phyloP scores from a whole-genome alignment of 768 basidiomycete species.

The Mycena floridula region DNA sequence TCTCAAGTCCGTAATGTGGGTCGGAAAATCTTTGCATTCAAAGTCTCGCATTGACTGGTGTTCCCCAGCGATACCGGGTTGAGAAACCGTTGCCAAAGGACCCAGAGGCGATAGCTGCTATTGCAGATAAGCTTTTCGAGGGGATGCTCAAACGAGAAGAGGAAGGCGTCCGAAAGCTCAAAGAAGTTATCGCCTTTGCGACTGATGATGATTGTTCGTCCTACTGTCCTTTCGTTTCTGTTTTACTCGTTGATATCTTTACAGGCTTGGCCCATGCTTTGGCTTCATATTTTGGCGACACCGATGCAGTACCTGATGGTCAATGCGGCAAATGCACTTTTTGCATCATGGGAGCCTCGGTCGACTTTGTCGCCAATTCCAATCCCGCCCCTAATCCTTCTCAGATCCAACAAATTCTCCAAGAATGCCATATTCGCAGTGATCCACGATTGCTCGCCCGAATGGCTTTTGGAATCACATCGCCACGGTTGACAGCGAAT shows the following conservation, averaged over 20 bases:
- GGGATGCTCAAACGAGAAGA: conserved; percentile 35
- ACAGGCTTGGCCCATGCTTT: too few relatives aligned
- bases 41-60: conserved; percentile 1
- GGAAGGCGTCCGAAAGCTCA: conserved; percentile 32
- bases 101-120: conserved; percentile 21
- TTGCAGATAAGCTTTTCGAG: conserved; percentile 26
- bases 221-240: too few relatives aligned
- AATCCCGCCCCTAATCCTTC: conserved; percentile 17
- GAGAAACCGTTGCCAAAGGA: conserved; percentile 26
- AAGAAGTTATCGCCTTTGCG: conserved; percentile 31
- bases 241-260: neutral
- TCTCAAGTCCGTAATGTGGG: conserved; percentile 32
- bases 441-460: conserved; percentile 44
- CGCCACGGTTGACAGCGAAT: conserved; percentile 33
- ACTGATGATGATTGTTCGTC: conserved; percentile 31
- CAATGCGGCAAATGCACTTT: conserved; percentile 38
- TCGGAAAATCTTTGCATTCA: neutral
- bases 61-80: conserved; percentile 27
- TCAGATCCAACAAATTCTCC: conserved; percentile 29
- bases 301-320: conserved; percentile 29
- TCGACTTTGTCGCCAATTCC: conserved; percentile 21
- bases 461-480: conserved; percentile 44
- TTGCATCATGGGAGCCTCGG: conserved; percentile 28
- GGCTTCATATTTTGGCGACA: conserved; percentile 39
- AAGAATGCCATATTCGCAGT: conserved; percentile 38